A percentile compares a stretch with the other conserved stretches of the same genome.
Conservation (phyloP, 2,329 filamentous ascomycete genomes). For the Trichophyton benhamiae region DNA sequence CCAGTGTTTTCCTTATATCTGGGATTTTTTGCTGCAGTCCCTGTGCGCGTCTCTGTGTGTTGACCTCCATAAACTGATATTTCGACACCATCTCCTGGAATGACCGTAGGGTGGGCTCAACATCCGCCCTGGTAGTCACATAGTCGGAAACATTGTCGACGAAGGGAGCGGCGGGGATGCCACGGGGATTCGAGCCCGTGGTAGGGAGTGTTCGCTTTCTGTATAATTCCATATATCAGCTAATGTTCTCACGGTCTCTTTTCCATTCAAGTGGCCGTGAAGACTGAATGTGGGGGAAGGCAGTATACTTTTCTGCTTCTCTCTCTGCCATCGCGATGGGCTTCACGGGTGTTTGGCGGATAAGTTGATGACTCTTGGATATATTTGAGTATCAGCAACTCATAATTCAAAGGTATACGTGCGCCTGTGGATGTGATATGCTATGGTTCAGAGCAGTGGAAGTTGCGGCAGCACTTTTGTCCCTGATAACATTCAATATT, state of each 20-base stretch:
- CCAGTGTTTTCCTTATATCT: constrained; percentile 90
- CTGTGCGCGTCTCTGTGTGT: constrained; percentile 68
- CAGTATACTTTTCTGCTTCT: constrained; percentile 10
- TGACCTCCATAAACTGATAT: constrained; percentile 99
- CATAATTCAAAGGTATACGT: neutral
- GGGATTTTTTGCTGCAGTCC: constrained; percentile 91
- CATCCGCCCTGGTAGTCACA: constrained; percentile 34
- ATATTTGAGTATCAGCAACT: neutral
- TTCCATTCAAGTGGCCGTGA: neutral
- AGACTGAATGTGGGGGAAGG: constrained; percentile 4
- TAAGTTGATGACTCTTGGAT: neutral
- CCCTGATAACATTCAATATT: neutral
- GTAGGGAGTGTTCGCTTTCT: neutral
- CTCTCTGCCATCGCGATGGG: constrained; percentile 6
- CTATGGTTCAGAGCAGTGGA: neutral
- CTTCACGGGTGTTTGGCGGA: neutral
- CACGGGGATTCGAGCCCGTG: constrained; percentile 31
- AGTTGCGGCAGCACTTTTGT: neutral
- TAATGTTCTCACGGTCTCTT: neutral
- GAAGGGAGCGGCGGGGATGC: constrained; percentile 37
- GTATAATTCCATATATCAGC: neutral
- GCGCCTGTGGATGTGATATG: neutral
- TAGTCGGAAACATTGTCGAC: constrained; percentile 37
- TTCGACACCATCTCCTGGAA: constrained; percentile 55
- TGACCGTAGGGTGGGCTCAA: constrained; percentile 34